Conservation (phyloP, 805 yeast genomes). For the Metschnikowia shivogae region DNA sequence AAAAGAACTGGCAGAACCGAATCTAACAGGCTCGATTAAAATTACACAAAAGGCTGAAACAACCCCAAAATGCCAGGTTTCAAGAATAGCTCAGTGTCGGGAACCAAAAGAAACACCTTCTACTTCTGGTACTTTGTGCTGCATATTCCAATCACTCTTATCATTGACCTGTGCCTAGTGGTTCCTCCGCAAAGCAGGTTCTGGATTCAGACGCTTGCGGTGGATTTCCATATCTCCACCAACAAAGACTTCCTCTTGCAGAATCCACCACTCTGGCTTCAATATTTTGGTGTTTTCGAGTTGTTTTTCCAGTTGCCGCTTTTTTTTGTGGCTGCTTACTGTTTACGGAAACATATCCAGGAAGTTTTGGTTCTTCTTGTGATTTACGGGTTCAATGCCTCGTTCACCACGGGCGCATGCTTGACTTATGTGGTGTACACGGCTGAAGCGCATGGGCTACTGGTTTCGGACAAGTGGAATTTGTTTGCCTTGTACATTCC, state of each 20-base stretch:
- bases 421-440: constrained; percentile 43
- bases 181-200: constrained; percentile 51
- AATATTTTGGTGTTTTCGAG: constrained; percentile 68
- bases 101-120: constrained; percentile 35
- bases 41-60: too few species aligned
- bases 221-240: constrained; percentile 53
- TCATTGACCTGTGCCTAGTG: constrained; percentile 71
- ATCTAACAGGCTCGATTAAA: too few species aligned
- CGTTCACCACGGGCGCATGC: constrained; percentile 74
- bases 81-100: too few species aligned
- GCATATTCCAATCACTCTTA: constrained; percentile 72
- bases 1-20: too few species aligned
- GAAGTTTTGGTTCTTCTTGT: constrained; percentile 37
- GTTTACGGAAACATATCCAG: constrained; percentile 13
- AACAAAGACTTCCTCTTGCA: constrained; percentile 72
- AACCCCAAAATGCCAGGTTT: too few species aligned
- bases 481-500: constrained; percentile 60
- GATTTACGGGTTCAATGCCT: constrained; percentile 79
- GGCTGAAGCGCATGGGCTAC: constrained; percentile 37
- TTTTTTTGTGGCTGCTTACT: constrained; percentile 47
- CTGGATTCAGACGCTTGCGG: constrained; percentile 45
- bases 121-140: constrained; percentile 51
- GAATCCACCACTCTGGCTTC: constrained; percentile 67
- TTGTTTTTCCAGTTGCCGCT: constrained; percentile 74
- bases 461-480: constrained; percentile 32